Evolutionary conservation across 805 yeast genomes (phyloP).

Genomic region (Candida multigemmis): DNA sequence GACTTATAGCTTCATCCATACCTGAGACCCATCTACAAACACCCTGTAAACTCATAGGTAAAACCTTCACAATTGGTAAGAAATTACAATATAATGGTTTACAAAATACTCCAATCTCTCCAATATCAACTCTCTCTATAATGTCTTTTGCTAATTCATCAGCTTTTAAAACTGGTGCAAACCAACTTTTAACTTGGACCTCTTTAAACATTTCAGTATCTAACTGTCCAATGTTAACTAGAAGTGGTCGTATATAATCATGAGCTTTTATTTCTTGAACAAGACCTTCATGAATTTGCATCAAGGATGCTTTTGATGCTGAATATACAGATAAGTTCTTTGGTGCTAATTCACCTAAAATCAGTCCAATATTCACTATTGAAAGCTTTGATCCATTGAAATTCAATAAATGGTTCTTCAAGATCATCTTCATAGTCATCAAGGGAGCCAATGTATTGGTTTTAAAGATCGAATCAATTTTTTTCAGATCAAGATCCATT

Average conservation of each 20-base stretch:
- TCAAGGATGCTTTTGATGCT: constrained; percentile 38
- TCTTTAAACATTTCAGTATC: constrained; percentile 40
- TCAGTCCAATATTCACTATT: constrained; percentile 36
- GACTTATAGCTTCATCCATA: constrained; percentile 30
- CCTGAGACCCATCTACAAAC: constrained; percentile 23
- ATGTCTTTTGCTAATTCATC: constrained; percentile 25
- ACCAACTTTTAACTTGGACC: constrained; percentile 28
- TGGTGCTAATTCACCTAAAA: constrained; percentile 42
- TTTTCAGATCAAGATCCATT: constrained; percentile 10
- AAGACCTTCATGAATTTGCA: constrained; percentile 37
- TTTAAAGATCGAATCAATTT: constrained; percentile 15
- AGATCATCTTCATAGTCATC: constrained; percentile 12
- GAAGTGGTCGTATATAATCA: constrained; percentile 19
- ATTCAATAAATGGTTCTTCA: constrained; percentile 10
- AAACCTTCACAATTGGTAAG: constrained; percentile 29
- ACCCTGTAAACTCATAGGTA: constrained; percentile 33
- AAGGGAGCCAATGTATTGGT: constrained; percentile 24
- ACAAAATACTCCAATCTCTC: constrained; percentile 33
- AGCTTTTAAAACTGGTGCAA: constrained; percentile 41
- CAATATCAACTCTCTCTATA: constrained; percentile 19
- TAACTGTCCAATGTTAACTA: constrained; percentile 45
- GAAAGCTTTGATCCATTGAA: constrained; percentile 2
- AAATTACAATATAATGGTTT: constrained; percentile 40
- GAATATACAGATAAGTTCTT: constrained; percentile 37
- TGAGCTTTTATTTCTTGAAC: constrained; percentile 22